Evolutionary conservation across 331 rosid species (phyloP), one percentile per base, ranked within the genome.

Genomic region (Rosa hybrid): DNA sequence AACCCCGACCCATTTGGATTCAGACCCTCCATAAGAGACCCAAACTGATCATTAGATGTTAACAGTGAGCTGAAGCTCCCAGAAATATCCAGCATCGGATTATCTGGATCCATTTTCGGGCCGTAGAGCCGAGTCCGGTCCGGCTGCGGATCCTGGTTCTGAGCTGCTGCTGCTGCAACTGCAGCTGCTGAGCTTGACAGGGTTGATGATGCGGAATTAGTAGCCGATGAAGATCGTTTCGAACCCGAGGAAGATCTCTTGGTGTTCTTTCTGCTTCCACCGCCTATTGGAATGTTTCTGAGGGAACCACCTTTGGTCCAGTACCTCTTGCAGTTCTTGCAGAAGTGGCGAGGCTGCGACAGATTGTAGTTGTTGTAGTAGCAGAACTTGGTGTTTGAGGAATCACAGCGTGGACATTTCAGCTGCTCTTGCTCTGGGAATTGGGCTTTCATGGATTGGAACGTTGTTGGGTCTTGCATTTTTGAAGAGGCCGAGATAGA

Each of bases 321-420:
- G 82, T 94, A 94, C 77, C 97, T 84, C 78, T 88, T 83, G 82
- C 98, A 94, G 59, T 86, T 94, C 88, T 94, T 94, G 87, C 97
- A 94, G 17, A 91, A 91, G 78, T 94, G 95, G 78, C 97, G 97
- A 2, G 98, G 97, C 90, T 94, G 98, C 0, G 94, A 91, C 75
- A 94, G 97, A 68, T 94, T 92, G 88, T 94, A 94, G 86, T 94
- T 94, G 86, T 94, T 94, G 92, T 92, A 94, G 91, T 94, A 94
- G 79, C 98, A 94, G 84, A 94, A 94, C 50, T 94, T 92, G 82
- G 98, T 94, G 91, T 94, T 90, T 0, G 74, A 34, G 57, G 97
- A 94, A 1, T 92, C 97, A 81, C 98, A 94, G 8, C 97, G 89
- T 1, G 97, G 97, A 56, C 98, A 94, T 77, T 91, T 91, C 21